Conservation (phyloP, 768 basidiomycete genomes). For the Hygrophoropsis aurantiaca region DNA sequence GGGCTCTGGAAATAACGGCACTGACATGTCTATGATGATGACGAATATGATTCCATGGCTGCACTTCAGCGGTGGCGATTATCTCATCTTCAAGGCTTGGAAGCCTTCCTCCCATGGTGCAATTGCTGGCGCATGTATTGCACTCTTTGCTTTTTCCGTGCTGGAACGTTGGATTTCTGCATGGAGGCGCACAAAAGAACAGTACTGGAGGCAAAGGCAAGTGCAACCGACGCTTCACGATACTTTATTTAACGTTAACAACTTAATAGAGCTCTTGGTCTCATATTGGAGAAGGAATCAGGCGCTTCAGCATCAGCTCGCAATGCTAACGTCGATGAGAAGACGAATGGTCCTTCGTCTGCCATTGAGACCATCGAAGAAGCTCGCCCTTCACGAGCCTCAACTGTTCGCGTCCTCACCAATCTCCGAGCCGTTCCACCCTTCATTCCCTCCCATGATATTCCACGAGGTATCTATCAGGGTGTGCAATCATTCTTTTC, state of each 20-base stretch:
- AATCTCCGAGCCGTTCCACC: constrained; percentile 49
- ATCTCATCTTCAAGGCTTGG: constrained; percentile 68
- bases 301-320: background rate
- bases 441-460: constrained; percentile 66
- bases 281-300: constrained; percentile 5
- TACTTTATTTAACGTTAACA: background rate
- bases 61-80: constrained; percentile 66
- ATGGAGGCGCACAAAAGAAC: constrained; percentile 49
- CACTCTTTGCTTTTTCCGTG: constrained; percentile 63
- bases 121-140: constrained; percentile 74
- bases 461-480: constrained; percentile 67
- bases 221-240: constrained; percentile 3
- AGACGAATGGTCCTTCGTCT: background rate
- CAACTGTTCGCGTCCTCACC: constrained; percentile 11
- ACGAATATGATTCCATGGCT: constrained; percentile 64
- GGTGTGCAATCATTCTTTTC: constrained; percentile 60
- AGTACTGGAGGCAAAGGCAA: constrained; percentile 61
- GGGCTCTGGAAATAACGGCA: constrained; percentile 3
- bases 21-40: constrained; percentile 13
- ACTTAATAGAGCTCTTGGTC: constrained; percentile 9
- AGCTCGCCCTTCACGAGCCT: background rate
- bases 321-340: background rate
- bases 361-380: constrained; percentile 10
- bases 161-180: constrained; percentile 71
- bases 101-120: constrained; percentile 66